Conservation (phyloP, 768 basidiomycete genomes). For the Pisolithus tinctorius region DNA sequence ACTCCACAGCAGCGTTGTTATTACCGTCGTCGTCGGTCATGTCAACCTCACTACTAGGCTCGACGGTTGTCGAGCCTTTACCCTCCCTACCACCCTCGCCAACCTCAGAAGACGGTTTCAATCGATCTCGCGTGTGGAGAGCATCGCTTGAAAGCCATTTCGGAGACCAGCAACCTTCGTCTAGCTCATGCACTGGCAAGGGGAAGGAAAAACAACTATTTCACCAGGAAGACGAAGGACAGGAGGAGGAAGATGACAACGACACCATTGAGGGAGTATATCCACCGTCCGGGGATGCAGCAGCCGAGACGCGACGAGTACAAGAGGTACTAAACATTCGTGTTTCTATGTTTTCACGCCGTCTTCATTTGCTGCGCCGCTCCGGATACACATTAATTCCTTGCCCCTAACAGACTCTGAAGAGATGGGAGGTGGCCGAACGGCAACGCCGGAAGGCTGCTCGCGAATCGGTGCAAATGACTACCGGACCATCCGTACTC, state of each 20-base stretch:
- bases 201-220: conserved; percentile 29
- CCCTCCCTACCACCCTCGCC: neutral
- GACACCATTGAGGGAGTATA: conserved; percentile 34
- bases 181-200: conserved; percentile 18
- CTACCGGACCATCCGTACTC: conserved; percentile 39
- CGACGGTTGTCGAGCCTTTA: neutral
- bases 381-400: neutral
- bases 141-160: neutral
- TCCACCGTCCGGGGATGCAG: conserved; percentile 62
- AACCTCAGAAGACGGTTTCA: neutral
- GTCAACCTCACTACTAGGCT: neutral
- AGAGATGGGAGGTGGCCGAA: conserved; percentile 73
- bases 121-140: neutral
- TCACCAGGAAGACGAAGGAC: conserved; percentile 11
- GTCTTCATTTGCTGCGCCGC: neutral
- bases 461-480: conserved; percentile 42
- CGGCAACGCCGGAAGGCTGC: conserved; percentile 67
- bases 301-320: conserved; percentile 59
- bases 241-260: conserved; percentile 19
- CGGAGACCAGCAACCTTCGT: neutral
- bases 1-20: too few relatives aligned
- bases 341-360: conserved; percentile 1
- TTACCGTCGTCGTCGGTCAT: too few relatives aligned
- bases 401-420: conserved; percentile 48
- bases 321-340: conserved; percentile 52